These are phyloP conservation scores for Pontederia crassipes DNA, from an alignment of 176 grass and related monocot genomes.

Conservation along the genomic window DNA sequence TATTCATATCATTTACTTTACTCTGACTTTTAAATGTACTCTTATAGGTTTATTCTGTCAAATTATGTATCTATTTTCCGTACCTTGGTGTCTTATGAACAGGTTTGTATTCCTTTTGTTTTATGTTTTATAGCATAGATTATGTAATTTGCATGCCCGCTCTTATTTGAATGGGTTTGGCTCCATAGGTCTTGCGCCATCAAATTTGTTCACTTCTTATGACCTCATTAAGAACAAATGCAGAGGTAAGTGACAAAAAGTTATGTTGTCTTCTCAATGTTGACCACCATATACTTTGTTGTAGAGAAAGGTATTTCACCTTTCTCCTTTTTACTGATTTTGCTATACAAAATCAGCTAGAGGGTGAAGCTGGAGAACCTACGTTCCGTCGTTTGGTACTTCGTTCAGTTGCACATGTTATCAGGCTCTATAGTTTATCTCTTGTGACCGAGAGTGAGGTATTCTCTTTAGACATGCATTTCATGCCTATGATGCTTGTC, in stretches of 20 bases:
- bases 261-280: constrained; percentile 8
- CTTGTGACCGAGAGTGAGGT: constrained; percentile 99
- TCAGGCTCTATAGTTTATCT: constrained; percentile 89
- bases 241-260: constrained; percentile 45
- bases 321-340: constrained; percentile 14
- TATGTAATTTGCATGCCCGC: background rate
- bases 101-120: constrained; percentile 42
- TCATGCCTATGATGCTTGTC: background rate
- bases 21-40: too few species aligned
- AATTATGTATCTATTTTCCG: constrained; percentile 79
- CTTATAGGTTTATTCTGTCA: constrained; percentile 77
- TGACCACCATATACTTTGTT: constrained; percentile 11
- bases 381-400: constrained; percentile 87
- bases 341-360: constrained; percentile 48
- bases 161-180: background rate
- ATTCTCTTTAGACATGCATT: background rate
- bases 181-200: constrained; percentile 67
- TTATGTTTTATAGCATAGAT: background rate
- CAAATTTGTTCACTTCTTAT: constrained; percentile 99
- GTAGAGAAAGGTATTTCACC: too few species aligned
- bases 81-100: constrained; percentile 67
- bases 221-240: constrained; percentile 93
- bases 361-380: constrained; percentile 96
- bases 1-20: too few species aligned
- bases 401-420: constrained; percentile 90